Base-by-base conservation (phyloP, 805 yeast species). In the Kurtzmaniella cleridarum region DNA sequence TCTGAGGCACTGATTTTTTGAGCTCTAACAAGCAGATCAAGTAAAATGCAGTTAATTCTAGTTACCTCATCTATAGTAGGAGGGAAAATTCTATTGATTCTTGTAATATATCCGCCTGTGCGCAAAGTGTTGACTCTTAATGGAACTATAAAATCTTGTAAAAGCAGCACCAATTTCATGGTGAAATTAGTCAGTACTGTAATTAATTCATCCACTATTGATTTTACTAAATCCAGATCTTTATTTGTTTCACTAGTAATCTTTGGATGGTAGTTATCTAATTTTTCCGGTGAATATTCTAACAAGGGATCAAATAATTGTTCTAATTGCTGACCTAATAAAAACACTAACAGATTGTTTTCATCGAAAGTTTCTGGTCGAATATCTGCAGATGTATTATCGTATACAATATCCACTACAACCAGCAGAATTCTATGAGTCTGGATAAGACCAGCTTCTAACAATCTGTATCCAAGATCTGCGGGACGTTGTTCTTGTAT, bases 51-150 rank as follows among this genome's bases (percentile, higher is more conserved):
- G 54, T 90, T 90, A 30, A 91, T 81, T 52, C 97, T 72, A 9
- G 95, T 85, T 13, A 91, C 81, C 62, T 91, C 98, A 60, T 91
- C 97, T 14, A 91, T 84, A 0, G 98, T 91, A 1, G 97, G 97
- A 2, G 98, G 97, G 53, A 91, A 89, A 1, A 88, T 71, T 35
- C 79, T 71, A 57, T 91, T 90, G 27, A 90, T 69, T 47, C 79
- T 78, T 2, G 81, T 59, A 2, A 84, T 79, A 9, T 70, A 70
- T 3, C 73, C 66, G 5, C 79, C 57, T 1, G 74, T 74, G 39
- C 78, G 73, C 27, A 87, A 59, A 0, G 84, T 88, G 41, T 73
- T 71, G 12, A 84, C 76, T 48, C 98, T 71, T 28, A 89, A 59
- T 0, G 95, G 95, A 18, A 89, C 79, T 30, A 90, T 71, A 43